Conservation (phyloP, 805 yeast genomes). For the Candida pini region DNA sequence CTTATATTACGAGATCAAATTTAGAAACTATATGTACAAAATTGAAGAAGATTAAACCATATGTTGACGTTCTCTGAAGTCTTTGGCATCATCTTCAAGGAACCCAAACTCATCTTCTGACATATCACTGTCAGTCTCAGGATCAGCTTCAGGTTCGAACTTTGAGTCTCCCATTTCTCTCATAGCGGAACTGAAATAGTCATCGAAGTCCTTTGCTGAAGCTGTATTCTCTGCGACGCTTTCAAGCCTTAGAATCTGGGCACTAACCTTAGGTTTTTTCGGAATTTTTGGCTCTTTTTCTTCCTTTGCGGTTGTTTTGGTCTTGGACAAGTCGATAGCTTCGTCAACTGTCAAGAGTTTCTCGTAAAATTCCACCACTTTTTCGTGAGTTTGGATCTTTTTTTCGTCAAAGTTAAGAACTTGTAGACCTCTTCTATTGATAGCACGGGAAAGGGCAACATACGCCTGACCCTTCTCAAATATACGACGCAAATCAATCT, state of each 20-base stretch:
- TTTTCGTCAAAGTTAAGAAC: slow-evolving; percentile 63
- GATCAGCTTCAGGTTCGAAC: too few species aligned
- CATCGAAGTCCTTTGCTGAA: neutral
- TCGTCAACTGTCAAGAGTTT: slow-evolving; percentile 36
- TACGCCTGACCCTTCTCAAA: slow-evolving; percentile 91
- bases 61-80: too few species aligned
- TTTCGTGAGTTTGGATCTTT: slow-evolving; percentile 64
- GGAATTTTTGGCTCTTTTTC: neutral
- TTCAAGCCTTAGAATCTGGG: neutral
- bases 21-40: too few species aligned
- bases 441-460: slow-evolving; percentile 89
- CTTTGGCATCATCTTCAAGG: too few species aligned
- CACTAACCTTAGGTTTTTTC: neutral
- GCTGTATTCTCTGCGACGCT: neutral
- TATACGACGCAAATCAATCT: slow-evolving; percentile 58
- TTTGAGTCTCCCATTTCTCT: too few species aligned
- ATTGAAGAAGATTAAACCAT: too few species aligned
- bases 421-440: slow-evolving; percentile 72
- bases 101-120: too few species aligned
- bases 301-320: neutral
- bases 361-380: slow-evolving; percentile 66
- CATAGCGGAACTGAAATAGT: neutral
- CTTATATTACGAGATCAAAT: too few species aligned
- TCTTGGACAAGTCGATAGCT: slow-evolving; percentile 6
- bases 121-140: too few species aligned